phyloP scores from a whole-genome alignment of 306 rosid species.

The Trichosanthes cucumerina region DNA sequence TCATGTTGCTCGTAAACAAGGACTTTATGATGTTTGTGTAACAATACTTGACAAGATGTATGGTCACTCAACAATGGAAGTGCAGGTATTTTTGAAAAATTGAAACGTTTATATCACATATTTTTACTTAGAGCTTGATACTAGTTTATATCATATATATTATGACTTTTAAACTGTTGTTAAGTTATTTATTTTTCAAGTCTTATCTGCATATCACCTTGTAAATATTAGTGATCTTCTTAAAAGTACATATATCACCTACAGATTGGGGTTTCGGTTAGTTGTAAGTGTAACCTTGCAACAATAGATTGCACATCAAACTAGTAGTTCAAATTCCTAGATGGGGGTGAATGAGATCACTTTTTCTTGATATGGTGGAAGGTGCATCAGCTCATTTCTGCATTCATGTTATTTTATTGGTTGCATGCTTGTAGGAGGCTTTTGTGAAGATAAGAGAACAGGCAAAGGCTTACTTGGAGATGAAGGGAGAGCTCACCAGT shows the following conservation, averaged over 20 bases:
- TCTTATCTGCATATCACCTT: background rate
- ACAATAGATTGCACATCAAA: background rate
- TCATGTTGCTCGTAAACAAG: conserved; percentile 89
- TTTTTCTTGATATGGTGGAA: background rate
- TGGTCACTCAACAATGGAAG: conserved; percentile 98
- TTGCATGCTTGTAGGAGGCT: conserved; percentile 69
- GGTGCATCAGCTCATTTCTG: background rate
- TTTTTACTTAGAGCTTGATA: background rate
- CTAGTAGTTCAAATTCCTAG: background rate
- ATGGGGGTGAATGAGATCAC: background rate
- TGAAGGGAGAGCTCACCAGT: conserved; percentile 70
- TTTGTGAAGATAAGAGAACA: conserved; percentile 96
- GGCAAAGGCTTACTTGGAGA: conserved; percentile 85
- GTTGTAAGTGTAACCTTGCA: background rate
- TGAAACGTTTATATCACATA: background rate
- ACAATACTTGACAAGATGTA: conserved; percentile 84
- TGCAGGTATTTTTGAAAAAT: conserved; percentile 51
- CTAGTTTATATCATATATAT: background rate
- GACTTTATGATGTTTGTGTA: conserved; percentile 90
- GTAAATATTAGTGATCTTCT: background rate
- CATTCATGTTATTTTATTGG: background rate
- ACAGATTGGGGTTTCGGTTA: background rate
- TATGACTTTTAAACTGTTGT: background rate
- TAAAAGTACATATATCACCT: background rate
- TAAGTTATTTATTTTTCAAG: background rate